Evolutionary conservation across 2,329 filamentous ascomycete species (phyloP), one percentile per base, ranked within the genome.

Genomic region (Cladophialophora psammophila): DNA sequence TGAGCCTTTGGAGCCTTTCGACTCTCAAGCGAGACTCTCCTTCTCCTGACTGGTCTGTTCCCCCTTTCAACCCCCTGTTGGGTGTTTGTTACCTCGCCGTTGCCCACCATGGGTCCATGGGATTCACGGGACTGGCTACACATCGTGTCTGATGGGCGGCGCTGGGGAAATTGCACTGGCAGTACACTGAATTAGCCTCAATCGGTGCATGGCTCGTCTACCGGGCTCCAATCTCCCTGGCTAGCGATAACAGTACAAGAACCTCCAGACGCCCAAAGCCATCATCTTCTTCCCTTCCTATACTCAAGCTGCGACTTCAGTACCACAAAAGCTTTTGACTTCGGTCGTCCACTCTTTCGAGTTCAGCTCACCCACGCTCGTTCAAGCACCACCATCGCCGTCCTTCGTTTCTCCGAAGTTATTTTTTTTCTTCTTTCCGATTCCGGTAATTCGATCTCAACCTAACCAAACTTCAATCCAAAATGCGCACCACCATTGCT

Each of bases 401-500:
- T 45, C 55, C 60, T 68, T 63, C 59, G 57, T 54, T 52, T 52
- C 34, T 58, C 62, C 65, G 55, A 63, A 64, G 61, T 13, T 52
- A 18, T 48, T 63, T 63, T 65, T 66, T 65, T 62, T 59, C 31
- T 63, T 65, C 64, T 65, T 62, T 59, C 31, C 12, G n/a, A 18
- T 66, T 66, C 63, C 63, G 68, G 60, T 70, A 70, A 66, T 66
- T 64, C 63, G 40, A 50, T 26, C 8, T 12, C 45, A 20, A 50
- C 26, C 45, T n/a, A 60, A 66, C 40, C 32, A 60, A 66, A 54
- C n/a, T 32, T 62, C 57, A 66, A 48, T 50, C 56, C 59, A 69
- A 72, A 60, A 72, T 72, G 72, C 72, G 72, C 71, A 74, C 77
- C 45, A 74, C 78, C 7, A 63, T 73, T 15, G 76, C 76, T n/a